phyloP scores from a whole-genome alignment of 257 asterid genomes.

The Salvia miltiorrhiza region DNA sequence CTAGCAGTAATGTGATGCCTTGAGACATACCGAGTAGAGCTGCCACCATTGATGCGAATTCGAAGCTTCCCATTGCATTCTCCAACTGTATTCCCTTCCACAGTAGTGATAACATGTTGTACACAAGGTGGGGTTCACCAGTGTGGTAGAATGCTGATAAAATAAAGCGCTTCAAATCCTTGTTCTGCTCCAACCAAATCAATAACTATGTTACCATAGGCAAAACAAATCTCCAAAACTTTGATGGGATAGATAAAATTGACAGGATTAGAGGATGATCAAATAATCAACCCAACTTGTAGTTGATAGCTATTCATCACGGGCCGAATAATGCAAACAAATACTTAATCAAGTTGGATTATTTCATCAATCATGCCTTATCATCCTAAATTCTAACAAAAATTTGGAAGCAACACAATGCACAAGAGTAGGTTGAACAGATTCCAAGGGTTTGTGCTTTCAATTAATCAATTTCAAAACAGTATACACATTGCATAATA shows the following conservation, averaged over 20 bases:
- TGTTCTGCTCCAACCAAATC: slow-evolving; percentile 53
- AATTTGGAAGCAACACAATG: background rate
- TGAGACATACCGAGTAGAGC: slow-evolving; percentile 76
- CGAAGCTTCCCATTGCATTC: slow-evolving; percentile 70
- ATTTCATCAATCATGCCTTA: too few species aligned
- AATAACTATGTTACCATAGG: background rate
- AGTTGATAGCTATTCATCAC: too few species aligned
- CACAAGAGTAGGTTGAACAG: background rate
- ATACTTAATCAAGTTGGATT: too few species aligned
- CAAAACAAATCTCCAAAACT: too few species aligned
- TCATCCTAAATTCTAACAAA: too few species aligned
- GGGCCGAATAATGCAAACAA: too few species aligned
- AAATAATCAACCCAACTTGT: too few species aligned
- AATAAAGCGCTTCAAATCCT: slow-evolving; percentile 72
- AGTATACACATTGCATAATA: background rate
- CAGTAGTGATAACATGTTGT: slow-evolving; percentile 85
- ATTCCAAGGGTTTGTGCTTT: too few species aligned
- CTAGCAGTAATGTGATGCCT: slow-evolving; percentile 65
- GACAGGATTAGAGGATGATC: too few species aligned
- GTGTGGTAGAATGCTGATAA: slow-evolving; percentile 82
- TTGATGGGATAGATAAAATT: too few species aligned
- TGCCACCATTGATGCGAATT: slow-evolving; percentile 74
- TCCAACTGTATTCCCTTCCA: slow-evolving; percentile 95
- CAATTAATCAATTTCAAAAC: background rate
- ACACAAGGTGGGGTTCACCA: slow-evolving; percentile 76